A percentile compares a stretch with the other conserved stretches of the same genome.
Evolutionary conservation across 1,139 yeast species (phyloP).

Genomic region (Diutina scorzettiae): DNA sequence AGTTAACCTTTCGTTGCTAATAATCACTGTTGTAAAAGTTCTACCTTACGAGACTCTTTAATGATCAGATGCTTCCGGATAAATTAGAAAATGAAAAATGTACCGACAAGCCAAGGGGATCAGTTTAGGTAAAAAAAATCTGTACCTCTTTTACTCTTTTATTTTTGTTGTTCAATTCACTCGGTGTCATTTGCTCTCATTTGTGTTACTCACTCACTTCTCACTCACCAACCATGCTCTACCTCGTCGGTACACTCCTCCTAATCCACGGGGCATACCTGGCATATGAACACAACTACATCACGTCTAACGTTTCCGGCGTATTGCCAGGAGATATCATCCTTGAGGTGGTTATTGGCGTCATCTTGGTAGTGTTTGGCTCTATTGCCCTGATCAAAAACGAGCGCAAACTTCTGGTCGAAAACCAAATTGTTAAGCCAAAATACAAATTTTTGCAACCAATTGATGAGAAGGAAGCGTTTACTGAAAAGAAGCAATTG

Average conservation of each 20-base stretch:
- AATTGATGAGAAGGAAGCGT: slow-evolving; percentile 37
- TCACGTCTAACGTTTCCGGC: slow-evolving; percentile 11
- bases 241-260: slow-evolving; percentile 12
- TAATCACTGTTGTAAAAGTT: too few relatives aligned
- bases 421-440: slow-evolving; percentile 13
- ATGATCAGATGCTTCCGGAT: too few relatives aligned
- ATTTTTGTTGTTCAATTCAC: too few relatives aligned
- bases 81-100: too few relatives aligned
- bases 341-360: slow-evolving; percentile 30
- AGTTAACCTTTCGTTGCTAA: too few relatives aligned
- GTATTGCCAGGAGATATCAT: slow-evolving; percentile 24
- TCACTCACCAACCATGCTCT: slow-evolving; percentile 7
- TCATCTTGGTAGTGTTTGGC: slow-evolving; percentile 25
- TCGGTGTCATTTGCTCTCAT: too few relatives aligned
- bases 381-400: slow-evolving; percentile 19
- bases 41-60: too few relatives aligned
- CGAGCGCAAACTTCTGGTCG: slow-evolving; percentile 13
- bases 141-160: too few relatives aligned
- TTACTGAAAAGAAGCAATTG: slow-evolving; percentile 27
- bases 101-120: too few relatives aligned
- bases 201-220: too few relatives aligned
- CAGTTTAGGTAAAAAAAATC: too few relatives aligned
- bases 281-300: slow-evolving; percentile 24
- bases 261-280: slow-evolving; percentile 40
- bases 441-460: slow-evolving; percentile 19